Conservation (phyloP, 768 basidiomycete genomes). For the Serendipita sp. region DNA sequence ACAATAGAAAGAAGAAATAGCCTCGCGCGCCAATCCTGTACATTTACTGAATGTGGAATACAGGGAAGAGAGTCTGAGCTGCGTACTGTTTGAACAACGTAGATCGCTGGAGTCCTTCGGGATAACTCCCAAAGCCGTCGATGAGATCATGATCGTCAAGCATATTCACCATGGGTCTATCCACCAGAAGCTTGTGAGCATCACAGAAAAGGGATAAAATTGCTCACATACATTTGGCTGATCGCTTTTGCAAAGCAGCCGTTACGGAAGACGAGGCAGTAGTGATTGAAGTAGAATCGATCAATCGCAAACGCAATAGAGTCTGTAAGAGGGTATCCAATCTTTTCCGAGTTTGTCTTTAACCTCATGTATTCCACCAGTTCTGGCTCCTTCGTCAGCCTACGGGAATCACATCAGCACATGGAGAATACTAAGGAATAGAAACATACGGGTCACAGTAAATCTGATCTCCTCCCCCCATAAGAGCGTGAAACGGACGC, state of each 20-base stretch:
- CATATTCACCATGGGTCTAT: conserved; percentile 75
- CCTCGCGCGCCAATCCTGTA: conserved; percentile 53
- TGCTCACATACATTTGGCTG: conserved; percentile 57
- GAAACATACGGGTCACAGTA: conserved; percentile 59
- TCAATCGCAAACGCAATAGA: conserved; percentile 68
- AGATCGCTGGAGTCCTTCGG: conserved; percentile 57
- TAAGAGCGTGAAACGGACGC: conserved; percentile 73
- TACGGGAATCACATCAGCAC: conserved; percentile 15
- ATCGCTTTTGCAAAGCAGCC: conserved; percentile 88
- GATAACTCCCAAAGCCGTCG: conserved; percentile 77
- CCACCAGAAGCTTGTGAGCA: neutral
- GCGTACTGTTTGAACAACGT: conserved; percentile 44
- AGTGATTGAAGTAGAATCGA: conserved; percentile 81
- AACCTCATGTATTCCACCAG: conserved; percentile 69
- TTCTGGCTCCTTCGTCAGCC: conserved; percentile 74
- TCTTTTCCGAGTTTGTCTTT: conserved; percentile 43
- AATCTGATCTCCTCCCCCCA: conserved; percentile 95
- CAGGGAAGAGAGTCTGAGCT: neutral
- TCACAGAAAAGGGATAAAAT: neutral
- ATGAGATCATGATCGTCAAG: conserved; percentile 33
- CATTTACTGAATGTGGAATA: neutral
- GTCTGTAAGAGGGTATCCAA: conserved; percentile 40
- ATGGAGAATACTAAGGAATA: neutral
- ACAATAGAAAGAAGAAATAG: conserved; percentile 86
- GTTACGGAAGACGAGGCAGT: conserved; percentile 69